phyloP scores from a whole-genome alignment of 75 land plant genomes.

The Selaginella moellendorffii region DNA sequence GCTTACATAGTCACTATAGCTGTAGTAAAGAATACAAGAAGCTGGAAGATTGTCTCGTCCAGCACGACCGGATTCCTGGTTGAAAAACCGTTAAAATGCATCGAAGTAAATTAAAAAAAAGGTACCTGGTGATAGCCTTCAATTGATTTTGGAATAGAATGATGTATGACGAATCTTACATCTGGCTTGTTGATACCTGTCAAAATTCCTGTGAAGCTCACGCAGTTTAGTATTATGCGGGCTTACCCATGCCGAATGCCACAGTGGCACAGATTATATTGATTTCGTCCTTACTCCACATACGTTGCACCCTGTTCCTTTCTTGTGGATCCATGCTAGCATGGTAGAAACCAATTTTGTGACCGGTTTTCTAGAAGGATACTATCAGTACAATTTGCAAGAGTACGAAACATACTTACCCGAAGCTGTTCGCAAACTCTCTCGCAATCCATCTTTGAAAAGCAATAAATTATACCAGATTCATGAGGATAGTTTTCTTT shows the following conservation, averaged over 20 bases:
- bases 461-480: slow-evolving; percentile 1
- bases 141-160: slow-evolving; percentile 93
- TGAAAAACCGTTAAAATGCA: neutral
- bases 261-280: slow-evolving; percentile 94
- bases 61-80: slow-evolving; percentile 97
- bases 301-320: slow-evolving; percentile 64
- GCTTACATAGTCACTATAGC: slow-evolving; percentile 86
- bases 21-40: slow-evolving; percentile 85
- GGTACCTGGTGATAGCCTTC: slow-evolving; percentile 97
- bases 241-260: slow-evolving; percentile 97
- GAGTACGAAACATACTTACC: no score
- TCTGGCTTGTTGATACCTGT: slow-evolving; percentile 98
- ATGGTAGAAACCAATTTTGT: slow-evolving; percentile 86
- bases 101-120: neutral
- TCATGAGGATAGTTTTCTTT: slow-evolving; percentile 5
- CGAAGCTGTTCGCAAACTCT: neutral
- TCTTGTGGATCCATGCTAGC: slow-evolving; percentile 85
- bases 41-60: slow-evolving; percentile 89
- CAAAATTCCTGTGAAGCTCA: no score
- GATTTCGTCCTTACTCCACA: slow-evolving; percentile 96
- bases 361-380: slow-evolving; percentile 75
- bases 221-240: neutral
- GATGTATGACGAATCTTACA: slow-evolving; percentile 97
- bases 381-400: no score
- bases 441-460: slow-evolving; percentile 3